Evolutionary conservation across 2,329 filamentous ascomycete species (phyloP).

Genomic region (Ceratocystis destructans): DNA sequence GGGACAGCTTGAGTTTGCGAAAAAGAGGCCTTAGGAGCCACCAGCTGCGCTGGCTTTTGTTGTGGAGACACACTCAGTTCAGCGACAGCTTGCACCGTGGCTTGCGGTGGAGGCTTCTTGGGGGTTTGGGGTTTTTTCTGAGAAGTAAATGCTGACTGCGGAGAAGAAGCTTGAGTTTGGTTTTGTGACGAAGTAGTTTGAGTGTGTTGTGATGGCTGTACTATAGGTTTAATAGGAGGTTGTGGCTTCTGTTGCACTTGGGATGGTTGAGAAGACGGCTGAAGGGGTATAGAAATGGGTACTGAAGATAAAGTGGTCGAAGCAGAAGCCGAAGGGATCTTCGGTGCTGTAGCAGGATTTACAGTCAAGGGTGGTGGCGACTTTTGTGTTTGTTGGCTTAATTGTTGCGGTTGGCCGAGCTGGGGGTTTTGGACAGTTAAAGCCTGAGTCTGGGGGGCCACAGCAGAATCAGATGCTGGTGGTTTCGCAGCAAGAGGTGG

Average conservation of each 20-base stretch:
- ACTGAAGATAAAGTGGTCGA: background rate
- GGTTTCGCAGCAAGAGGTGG: background rate
- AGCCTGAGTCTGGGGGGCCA: background rate
- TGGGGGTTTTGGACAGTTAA: background rate
- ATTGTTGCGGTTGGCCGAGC: background rate
- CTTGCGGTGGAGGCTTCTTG: background rate
- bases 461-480: background rate
- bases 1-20: background rate
- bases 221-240: background rate
- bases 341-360: background rate
- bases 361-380: background rate
- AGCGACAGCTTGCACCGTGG: background rate
- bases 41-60: background rate
- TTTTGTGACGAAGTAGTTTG: background rate
- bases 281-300: background rate
- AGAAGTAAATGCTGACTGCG: background rate
- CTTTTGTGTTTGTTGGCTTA: background rate
- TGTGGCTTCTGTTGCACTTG: background rate
- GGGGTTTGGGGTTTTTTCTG: background rate
- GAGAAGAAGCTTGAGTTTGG: background rate
- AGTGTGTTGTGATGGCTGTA: background rate
- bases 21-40: background rate
- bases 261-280: background rate
- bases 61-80: background rate
- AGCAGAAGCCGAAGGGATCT: background rate